phyloP scores from a whole-genome alignment of 106 monocot species.

The Agapanthus africanus region DNA sequence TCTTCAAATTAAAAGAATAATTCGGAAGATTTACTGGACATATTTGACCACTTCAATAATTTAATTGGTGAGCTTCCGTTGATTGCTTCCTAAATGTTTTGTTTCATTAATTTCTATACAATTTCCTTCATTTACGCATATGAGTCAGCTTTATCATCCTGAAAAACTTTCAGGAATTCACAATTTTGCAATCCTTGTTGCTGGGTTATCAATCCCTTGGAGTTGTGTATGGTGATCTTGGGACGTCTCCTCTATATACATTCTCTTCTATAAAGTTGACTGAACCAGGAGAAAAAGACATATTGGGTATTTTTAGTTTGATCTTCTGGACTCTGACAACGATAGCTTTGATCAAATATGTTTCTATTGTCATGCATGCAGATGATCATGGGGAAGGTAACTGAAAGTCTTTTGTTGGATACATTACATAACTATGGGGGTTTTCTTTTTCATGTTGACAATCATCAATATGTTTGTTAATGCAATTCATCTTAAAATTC shows the following conservation, averaged over 20 bases:
- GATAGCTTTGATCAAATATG: conserved; percentile 47
- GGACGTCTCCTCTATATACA: conserved; percentile 58
- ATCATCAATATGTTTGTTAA: too few species aligned
- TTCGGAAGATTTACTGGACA: neutral
- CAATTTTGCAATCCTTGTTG: conserved; percentile 23
- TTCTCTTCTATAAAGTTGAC: conserved; percentile 41
- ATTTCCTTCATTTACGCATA: too few species aligned
- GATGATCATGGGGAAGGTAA: conserved; percentile 76
- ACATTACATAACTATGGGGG: too few species aligned
- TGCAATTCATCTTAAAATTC: too few species aligned
- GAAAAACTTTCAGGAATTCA: conserved; percentile 21
- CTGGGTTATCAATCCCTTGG: conserved; percentile 53
- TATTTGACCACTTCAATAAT: too few species aligned
- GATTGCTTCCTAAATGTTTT: neutral
- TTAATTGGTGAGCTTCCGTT: too few species aligned
- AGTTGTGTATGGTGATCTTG: conserved; percentile 59
- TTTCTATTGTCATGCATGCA: conserved; percentile 43
- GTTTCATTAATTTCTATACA: neutral
- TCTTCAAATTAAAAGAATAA: too few species aligned
- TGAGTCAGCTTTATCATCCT: too few species aligned
- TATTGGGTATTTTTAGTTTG: conserved; percentile 45
- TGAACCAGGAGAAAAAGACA: conserved; percentile 30
- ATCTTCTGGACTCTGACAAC: conserved; percentile 55
- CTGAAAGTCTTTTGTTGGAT: too few species aligned
- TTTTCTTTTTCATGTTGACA: too few species aligned